Percentiles rank a stretch among this genome's conserved stretches.
These are phyloP conservation scores for Phialophora chinensis DNA, from an alignment of 2,329 filamentous ascomycete species.

Conservation along the genomic window DNA sequence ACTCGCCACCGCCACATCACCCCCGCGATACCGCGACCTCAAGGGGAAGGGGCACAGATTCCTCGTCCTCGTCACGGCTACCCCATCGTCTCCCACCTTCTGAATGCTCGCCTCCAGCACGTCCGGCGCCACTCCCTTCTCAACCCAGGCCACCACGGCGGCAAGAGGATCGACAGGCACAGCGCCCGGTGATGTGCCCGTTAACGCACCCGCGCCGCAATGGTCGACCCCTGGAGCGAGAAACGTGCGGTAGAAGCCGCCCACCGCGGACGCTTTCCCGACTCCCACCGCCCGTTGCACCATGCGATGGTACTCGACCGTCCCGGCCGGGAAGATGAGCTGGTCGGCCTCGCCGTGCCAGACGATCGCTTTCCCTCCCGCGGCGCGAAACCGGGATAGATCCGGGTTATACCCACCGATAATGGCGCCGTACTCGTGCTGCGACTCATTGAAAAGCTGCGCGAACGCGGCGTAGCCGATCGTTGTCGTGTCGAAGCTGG, in stretches of 20 bases:
- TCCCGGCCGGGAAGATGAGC: constrained; percentile 11
- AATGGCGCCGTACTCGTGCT: not conserved
- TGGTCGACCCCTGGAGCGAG: constrained; percentile 12
- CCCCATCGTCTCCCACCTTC: not conserved
- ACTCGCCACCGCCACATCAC: not conserved
- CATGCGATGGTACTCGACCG: constrained; percentile 4
- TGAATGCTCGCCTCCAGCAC: constrained; percentile 1
- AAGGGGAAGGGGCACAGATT: constrained; percentile 11
- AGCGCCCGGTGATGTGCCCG: constrained; percentile 5
- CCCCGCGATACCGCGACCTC: constrained; percentile 3
- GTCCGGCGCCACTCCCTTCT: constrained; percentile 1
- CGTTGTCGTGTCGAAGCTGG: not conserved
- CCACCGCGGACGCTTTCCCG: constrained; percentile 2
- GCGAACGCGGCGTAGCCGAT: constrained; percentile 6
- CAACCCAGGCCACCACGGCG: constrained; percentile 16
- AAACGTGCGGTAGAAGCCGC: constrained; percentile 13
- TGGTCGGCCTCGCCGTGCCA: constrained; percentile 18
- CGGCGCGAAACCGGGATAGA: constrained; percentile 6
- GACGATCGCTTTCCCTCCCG: constrained; percentile 10
- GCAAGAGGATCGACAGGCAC: constrained; percentile 7
- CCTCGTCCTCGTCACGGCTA: not conserved
- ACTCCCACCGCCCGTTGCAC: not conserved
- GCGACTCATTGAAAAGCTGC: constrained; percentile 4
- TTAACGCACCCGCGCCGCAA: constrained; percentile 2
- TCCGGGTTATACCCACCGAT: constrained; percentile 2